A percentile compares a stretch with the other conserved stretches of the same genome.
phyloP scores from a whole-genome alignment of 2,329 filamentous ascomycete genomes.

The Claviceps monticola region DNA sequence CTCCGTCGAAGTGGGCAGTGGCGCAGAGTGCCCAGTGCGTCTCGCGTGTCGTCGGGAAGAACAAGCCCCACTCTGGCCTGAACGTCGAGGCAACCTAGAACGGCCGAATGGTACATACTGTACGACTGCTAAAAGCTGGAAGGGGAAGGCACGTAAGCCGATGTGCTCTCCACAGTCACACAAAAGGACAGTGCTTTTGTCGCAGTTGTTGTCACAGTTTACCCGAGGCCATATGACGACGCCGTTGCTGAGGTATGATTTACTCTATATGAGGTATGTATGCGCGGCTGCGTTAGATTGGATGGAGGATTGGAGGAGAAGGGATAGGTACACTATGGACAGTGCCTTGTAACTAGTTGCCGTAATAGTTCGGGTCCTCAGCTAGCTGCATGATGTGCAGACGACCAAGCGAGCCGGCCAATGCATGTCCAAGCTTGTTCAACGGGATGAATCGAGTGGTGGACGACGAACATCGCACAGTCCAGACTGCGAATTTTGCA shows the following conservation, averaged over 20 bases:
- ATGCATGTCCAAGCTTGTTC: too few species aligned
- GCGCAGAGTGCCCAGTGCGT: slow-evolving; percentile 1
- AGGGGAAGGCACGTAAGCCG: neutral
- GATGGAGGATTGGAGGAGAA: too few species aligned
- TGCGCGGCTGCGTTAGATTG: neutral
- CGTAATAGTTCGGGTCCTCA: too few species aligned
- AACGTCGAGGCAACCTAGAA: neutral
- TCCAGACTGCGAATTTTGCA: neutral
- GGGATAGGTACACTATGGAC: too few species aligned
- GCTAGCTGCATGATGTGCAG: too few species aligned
- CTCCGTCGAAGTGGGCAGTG: neutral
- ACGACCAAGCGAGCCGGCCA: too few species aligned
- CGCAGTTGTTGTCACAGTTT: neutral
- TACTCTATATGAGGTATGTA: neutral
- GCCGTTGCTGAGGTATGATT: neutral
- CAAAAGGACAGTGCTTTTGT: neutral
- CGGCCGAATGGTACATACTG: neutral
- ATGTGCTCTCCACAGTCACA: neutral
- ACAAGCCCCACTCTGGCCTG: neutral
- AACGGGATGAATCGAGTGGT: too few species aligned
- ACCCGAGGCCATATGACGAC: neutral
- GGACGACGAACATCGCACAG: neutral
- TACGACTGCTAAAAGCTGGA: too few species aligned
- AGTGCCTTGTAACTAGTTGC: too few species aligned
- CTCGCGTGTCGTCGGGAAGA: neutral